phyloP scores from a whole-genome alignment of 108 stramenopile species.

The Skeletonema tropicum region DNA sequence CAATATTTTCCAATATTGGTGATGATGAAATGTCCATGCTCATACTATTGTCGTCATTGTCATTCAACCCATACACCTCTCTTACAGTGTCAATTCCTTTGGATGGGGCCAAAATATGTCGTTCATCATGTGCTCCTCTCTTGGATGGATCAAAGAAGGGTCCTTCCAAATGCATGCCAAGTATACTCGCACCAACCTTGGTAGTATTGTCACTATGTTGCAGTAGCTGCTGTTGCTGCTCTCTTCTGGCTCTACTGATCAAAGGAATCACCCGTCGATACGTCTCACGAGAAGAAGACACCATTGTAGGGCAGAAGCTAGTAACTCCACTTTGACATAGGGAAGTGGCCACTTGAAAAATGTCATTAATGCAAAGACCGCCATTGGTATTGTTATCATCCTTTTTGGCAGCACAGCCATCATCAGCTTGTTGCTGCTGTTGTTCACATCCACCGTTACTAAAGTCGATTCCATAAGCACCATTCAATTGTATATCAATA shows the following conservation, averaged over 20 bases:
- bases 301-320: constrained; percentile 61
- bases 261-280: constrained; percentile 28
- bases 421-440: background rate
- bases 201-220: background rate
- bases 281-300: constrained; percentile 36
- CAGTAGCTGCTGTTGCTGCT: background rate
- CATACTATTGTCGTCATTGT: background rate
- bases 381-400: background rate
- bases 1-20: constrained; percentile 24
- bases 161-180: constrained; percentile 67
- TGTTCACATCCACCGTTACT: background rate
- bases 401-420: background rate
- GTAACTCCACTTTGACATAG: constrained; percentile 50
- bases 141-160: constrained; percentile 55
- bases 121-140: constrained; percentile 55
- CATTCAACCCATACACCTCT: constrained; percentile 23
- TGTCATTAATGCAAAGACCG: constrained; percentile 18
- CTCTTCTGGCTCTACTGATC: background rate
- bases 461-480: constrained; percentile 59
- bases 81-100: constrained; percentile 19
- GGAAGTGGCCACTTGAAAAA: constrained; percentile 18
- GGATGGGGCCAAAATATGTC: constrained; percentile 31
- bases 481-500: constrained; percentile 66
- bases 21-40: background rate
- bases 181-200: constrained; percentile 28